Conservation (phyloP, 305 asterid genomes). For the Fraxinus xanthoxyloides region DNA sequence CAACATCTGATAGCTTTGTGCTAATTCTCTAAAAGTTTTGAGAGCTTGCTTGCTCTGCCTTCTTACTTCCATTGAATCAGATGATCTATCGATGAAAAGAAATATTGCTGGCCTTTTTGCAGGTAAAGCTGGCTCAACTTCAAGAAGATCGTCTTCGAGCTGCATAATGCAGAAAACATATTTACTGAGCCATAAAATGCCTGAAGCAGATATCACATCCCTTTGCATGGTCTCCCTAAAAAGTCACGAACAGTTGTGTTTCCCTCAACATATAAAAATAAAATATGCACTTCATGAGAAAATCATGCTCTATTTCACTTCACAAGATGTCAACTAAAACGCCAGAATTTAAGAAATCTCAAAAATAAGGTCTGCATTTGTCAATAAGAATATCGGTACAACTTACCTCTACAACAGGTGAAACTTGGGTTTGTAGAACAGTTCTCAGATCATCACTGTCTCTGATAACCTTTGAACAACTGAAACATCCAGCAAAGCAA, state of each 20-base stretch:
- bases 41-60: conserved; percentile 71
- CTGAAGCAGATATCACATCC: background rate
- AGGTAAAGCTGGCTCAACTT: conserved; percentile 58
- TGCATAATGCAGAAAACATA: conserved; percentile 38
- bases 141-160: conserved; percentile 60
- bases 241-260: background rate
- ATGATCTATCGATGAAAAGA: conserved; percentile 89
- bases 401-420: conserved; percentile 73
- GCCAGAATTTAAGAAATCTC: conserved; percentile 13
- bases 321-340: conserved; percentile 2
- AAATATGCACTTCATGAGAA: background rate
- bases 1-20: conserved; percentile 42
- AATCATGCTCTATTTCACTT: conserved; percentile 1
- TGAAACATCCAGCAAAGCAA: conserved; percentile 65
- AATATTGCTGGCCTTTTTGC: conserved; percentile 65
- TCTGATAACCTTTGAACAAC: conserved; percentile 60
- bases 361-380: conserved; percentile 20
- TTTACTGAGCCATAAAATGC: conserved; percentile 14
- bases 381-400: conserved; percentile 16
- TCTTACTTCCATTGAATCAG: conserved; percentile 53
- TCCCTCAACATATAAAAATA: background rate
- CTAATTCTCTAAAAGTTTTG: conserved; percentile 67
- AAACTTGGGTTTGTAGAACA: conserved; percentile 50
- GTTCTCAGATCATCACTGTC: conserved; percentile 62
- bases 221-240: background rate